Base-by-base conservation (phyloP, 1,284 basidiomycete species). In the Cutaneotrichosporon sp. region DNA sequence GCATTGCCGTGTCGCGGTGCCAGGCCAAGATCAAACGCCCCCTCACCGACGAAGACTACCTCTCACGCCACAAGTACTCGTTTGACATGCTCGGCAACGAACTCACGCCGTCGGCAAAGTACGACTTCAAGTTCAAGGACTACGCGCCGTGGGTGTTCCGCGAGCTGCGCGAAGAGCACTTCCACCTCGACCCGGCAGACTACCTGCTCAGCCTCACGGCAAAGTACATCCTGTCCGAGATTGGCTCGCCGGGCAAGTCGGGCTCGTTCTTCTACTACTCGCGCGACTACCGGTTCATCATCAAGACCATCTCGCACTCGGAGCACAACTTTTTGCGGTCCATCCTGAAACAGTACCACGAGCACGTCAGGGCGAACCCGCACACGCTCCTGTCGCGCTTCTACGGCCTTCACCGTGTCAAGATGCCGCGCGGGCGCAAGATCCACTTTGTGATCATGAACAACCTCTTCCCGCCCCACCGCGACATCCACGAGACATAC, bases 401-500 rank as follows among this genome's bases (percentile, higher is more conserved):
- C 76, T 98, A 97, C 69, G 94, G 94, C 12, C 79, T 98, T 13
- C 94, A 98, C 68, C 87, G 94, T 50, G 94, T 98, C 62, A 97
- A 98, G 77, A 82, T 98, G 4, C 94, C 94, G 0, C 81, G 83
- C 20, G 94, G 94, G 0, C 80, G 82, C 49, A 98, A 98, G 78
- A 97, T 98, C 52, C 94, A 98, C 74, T 98, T 98, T 71, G 91
- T 97, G 52, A 96, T 98, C 77, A 97, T 98, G 93, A 98, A 98
- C 80, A 98, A 98, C 73, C 81, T 98, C 41, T 97, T 98, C 78
- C 94, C 94, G 0, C 88, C 94, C 0, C 94, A 97, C 77, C 85
- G 90, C 63, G 96, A 98, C 73, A 83, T 98, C 44, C 94, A 98
- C 76, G 94, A 97, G 78, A 96, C 93, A 33, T 98, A 89, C 72